phyloP scores from a whole-genome alignment of 2,329 filamentous ascomycete genomes.

The Colletotrichum liriopes region DNA sequence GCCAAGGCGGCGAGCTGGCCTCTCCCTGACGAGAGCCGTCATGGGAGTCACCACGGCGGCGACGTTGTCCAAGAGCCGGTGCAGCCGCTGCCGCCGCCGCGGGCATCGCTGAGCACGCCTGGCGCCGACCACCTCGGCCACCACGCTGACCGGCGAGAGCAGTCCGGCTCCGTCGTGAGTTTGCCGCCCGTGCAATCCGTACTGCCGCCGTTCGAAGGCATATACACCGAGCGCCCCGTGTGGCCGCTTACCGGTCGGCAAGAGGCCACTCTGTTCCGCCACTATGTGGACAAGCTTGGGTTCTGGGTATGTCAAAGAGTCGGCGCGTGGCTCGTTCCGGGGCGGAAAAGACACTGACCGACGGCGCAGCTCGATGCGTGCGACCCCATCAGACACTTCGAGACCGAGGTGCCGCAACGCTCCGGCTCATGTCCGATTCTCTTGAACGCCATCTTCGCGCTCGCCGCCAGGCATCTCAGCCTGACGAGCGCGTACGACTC shows the following conservation, averaged over 20 bases:
- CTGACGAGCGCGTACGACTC: slow-evolving; percentile 63
- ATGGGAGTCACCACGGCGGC: background rate
- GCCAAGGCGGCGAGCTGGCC: slow-evolving; percentile 40
- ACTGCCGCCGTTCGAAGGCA: slow-evolving; percentile 43
- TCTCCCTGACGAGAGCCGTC: slow-evolving; percentile 7
- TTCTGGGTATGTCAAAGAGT: slow-evolving; percentile 50
- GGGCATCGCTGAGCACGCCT: slow-evolving; percentile 23
- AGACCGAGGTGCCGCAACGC: slow-evolving; percentile 66
- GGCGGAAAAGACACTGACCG: slow-evolving; percentile 18
- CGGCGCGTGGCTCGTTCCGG: background rate
- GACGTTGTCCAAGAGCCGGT: slow-evolving; percentile 5
- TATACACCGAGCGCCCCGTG: slow-evolving; percentile 42
- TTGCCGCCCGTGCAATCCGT: slow-evolving; percentile 32
- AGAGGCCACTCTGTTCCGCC: slow-evolving; percentile 53
- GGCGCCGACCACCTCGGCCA: slow-evolving; percentile 17
- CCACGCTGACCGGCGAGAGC: slow-evolving; percentile 19
- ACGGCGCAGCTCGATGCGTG: slow-evolving; percentile 59
- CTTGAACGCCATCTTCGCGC: slow-evolving; percentile 70
- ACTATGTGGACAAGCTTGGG: slow-evolving; percentile 54
- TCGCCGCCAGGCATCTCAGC: slow-evolving; percentile 69
- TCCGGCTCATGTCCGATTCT: slow-evolving; percentile 67
- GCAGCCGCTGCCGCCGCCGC: slow-evolving; percentile 23
- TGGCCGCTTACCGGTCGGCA: slow-evolving; percentile 52
- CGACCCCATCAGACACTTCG: slow-evolving; percentile 63
- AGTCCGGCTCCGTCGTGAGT: slow-evolving; percentile 22